Percentiles rank a stretch among this genome's conserved stretches.
Conservation (phyloP, 306 rosid genomes). For the Vachellia pachyceras region DNA sequence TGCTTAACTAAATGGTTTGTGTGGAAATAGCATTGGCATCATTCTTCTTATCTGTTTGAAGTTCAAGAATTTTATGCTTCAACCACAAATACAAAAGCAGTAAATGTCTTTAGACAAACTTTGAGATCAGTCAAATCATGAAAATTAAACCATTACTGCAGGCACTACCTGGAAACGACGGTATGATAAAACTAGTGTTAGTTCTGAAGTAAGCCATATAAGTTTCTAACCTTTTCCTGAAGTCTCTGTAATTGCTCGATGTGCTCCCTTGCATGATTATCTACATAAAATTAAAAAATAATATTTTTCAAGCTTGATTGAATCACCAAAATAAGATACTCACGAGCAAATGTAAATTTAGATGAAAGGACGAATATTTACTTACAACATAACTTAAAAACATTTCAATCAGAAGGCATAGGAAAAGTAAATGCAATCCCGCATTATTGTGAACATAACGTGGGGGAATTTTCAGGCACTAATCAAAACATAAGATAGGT, state of each 20-base stretch:
- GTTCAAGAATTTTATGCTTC: slow-evolving; percentile 1
- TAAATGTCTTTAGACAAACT: slow-evolving; percentile 1
- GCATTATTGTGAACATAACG: neutral
- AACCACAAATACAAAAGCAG: slow-evolving; percentile 10
- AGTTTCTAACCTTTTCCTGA: slow-evolving; percentile 59
- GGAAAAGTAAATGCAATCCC: too few relatives aligned
- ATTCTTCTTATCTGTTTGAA: slow-evolving; percentile 24
- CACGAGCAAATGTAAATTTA: neutral
- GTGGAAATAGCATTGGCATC: neutral
- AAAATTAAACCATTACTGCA: slow-evolving; percentile 12
- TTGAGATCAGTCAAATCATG: slow-evolving; percentile 18
- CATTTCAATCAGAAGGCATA: slow-evolving; percentile 8
- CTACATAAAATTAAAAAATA: neutral
- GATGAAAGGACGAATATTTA: neutral
- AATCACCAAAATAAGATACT: slow-evolving; percentile 1
- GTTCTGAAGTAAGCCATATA: slow-evolving; percentile 1
- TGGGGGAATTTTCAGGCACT: neutral
- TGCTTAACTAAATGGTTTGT: neutral
- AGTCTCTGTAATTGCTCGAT: slow-evolving; percentile 72
- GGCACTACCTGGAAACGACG: neutral
- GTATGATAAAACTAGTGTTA: neutral
- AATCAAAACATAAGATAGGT: neutral
- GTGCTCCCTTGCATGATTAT: slow-evolving; percentile 60
- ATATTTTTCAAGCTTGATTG: neutral
- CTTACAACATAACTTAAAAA: neutral